Evolutionary conservation across 768 basidiomycete species (phyloP), one percentile per base, ranked within the genome.

Genomic region (Amanita pallidorosea): DNA sequence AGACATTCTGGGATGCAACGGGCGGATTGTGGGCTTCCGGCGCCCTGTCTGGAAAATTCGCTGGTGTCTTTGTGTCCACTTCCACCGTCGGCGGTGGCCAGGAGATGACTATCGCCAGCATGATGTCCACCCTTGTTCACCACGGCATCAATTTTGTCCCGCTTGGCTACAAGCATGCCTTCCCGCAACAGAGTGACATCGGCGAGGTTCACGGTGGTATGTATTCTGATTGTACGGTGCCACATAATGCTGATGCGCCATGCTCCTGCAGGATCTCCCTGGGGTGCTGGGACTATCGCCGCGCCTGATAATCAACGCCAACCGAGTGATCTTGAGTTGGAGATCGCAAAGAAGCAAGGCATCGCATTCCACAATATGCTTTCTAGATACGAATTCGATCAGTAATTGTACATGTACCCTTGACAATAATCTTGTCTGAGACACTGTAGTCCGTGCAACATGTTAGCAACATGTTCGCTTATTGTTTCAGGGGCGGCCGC

Each of bases 61-160:
- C 76, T 2, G 74, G 81, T 12, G 67, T 80, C 37, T 92, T 91
- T 69, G 78, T 88, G 44, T 83, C 83, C 20, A 82, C 85, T 1
- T 84, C 74, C 1, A 69, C 73, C n/a, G 79, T 72, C 9, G 88
- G 88, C 49, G 88, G 89, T 53, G 90, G 90, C n/a, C 89, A 92
- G 57, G 85, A 83, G 58, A 53, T 70, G 4, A 85, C 83, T 4
- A 71, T 68, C 42, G 55, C 81, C 33, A 71, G 59, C 47, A 59
- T 68, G 33, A 59, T 88, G 61, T 76, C 76, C 47, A 78, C 83
- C 38, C 59, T 90, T 49, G 62, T 72, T 6, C 88, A 92, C 62
- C 85, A 88, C 52, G 88, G 86, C 17, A 76, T 85, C 25, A 66
- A 76, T 61, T 86, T 67, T 57, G 83, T 88, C 3, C 87, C 90